Evolutionary conservation across 2,329 filamentous ascomycete species (phyloP).

Genomic region (Fusarium buharicum): DNA sequence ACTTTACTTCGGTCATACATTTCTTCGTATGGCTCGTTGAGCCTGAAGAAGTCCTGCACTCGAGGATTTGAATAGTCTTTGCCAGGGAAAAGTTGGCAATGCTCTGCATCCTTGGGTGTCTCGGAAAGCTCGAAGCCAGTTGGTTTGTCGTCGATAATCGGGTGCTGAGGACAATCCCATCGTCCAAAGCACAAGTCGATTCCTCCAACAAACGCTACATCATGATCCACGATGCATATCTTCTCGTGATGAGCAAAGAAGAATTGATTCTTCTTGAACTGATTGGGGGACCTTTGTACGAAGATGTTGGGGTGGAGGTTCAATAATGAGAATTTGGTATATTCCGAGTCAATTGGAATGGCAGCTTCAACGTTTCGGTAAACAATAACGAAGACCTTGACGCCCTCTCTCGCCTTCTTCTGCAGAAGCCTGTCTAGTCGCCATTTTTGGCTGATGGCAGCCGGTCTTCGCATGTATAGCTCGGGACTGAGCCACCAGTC

Average conservation of each 20-base stretch:
- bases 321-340: conserved; percentile 95
- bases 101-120: conserved; percentile 84
- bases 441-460: conserved; percentile 98
- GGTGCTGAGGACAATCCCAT: conserved; percentile 96
- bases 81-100: conserved; percentile 95
- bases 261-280: conserved; percentile 98
- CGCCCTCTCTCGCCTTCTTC: conserved; percentile 90
- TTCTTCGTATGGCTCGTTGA: conserved; percentile 96
- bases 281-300: conserved; percentile 94
- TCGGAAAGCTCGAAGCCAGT: conserved; percentile 89
- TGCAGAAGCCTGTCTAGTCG: conserved; percentile 92
- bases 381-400: conserved; percentile 97
- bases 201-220: conserved; percentile 93
- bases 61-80: conserved; percentile 98
- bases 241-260: conserved; percentile 99
- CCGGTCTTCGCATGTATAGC: conserved; percentile 91
- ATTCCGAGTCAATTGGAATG: conserved; percentile 96
- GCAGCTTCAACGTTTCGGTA: conserved; percentile 98
- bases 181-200: conserved; percentile 97
- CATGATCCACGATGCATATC: conserved; percentile 95
- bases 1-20: conserved; percentile 95
- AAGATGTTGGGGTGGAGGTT: conserved; percentile 97
- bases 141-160: conserved; percentile 89
- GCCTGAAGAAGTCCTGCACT: conserved; percentile 91
- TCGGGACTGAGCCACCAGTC: conserved; percentile 99